These are phyloP conservation scores for Amyloporia xantha DNA, from an alignment of 768 basidiomycete species.

Conservation along the genomic window DNA sequence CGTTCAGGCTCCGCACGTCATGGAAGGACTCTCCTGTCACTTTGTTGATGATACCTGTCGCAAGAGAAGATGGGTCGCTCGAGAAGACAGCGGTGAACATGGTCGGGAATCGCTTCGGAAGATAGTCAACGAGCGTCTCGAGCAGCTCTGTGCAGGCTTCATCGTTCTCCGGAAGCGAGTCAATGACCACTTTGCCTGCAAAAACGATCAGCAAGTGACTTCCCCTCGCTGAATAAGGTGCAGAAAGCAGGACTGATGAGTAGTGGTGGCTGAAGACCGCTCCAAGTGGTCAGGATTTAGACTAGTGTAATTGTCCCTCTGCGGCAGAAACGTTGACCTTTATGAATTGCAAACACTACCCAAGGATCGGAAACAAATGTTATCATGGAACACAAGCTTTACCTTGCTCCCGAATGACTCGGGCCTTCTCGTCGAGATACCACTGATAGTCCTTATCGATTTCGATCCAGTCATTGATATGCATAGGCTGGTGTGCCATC, in stretches of 20 bases:
- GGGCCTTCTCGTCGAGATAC: constrained; percentile 26
- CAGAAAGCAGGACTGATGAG: neutral
- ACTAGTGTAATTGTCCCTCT: too few species aligned
- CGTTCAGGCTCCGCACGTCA: constrained; percentile 9
- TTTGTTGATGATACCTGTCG: constrained; percentile 21
- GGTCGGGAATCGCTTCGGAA: constrained; percentile 30
- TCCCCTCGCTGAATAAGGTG: neutral
- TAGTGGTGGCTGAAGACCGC: neutral
- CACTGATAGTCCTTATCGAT: constrained; percentile 28
- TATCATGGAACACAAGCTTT: too few species aligned
- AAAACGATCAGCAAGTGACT: neutral
- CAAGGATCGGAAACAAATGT: too few species aligned
- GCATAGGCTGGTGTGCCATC: constrained; percentile 31
- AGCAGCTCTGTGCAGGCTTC: constrained; percentile 27
- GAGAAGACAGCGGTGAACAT: constrained; percentile 16
- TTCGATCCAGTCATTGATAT: constrained; percentile 33
- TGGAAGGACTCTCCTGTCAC: constrained; percentile 20
- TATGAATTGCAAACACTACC: too few species aligned
- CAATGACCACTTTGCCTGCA: constrained; percentile 21
- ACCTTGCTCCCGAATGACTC: constrained; percentile 26
- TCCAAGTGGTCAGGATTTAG: too few species aligned
- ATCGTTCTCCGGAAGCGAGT: constrained; percentile 31
- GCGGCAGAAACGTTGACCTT: too few species aligned
- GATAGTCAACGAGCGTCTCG: constrained; percentile 25
- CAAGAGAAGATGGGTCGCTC: neutral